These are phyloP conservation scores for Ceratocystis papillata DNA, from an alignment of 2,329 filamentous ascomycete species.

Conservation along the genomic window DNA sequence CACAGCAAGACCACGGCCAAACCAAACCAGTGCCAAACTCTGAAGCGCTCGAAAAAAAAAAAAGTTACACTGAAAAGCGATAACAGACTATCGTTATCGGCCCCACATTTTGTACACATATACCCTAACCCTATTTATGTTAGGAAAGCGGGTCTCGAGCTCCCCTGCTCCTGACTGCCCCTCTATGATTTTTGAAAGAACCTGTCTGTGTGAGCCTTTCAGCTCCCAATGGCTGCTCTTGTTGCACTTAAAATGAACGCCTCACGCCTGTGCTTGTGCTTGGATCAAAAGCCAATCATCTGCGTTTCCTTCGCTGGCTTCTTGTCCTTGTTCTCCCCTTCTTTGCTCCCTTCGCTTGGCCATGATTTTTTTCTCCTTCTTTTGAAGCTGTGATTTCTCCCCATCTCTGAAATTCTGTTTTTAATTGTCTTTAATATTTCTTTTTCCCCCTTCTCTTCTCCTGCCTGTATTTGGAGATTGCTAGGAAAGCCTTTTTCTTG, in stretches of 20 bases:
- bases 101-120: no score
- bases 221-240: constrained; percentile 18
- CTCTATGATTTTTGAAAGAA: no score
- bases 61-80: neutral
- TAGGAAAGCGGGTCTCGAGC: constrained; percentile 3
- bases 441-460: constrained; percentile 19
- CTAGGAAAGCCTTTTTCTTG: neutral
- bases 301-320: constrained; percentile 16
- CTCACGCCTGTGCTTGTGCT: constrained; percentile 18
- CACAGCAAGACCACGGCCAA: constrained; percentile 11
- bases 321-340: constrained; percentile 1
- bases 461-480: neutral
- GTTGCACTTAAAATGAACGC: neutral
- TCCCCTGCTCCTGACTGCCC: neutral
- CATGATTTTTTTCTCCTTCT: constrained; percentile 11
- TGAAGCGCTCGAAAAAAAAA: constrained; percentile 12
- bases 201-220: neutral
- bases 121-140: no score
- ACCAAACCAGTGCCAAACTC: neutral
- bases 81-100: neutral
- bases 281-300: constrained; percentile 15
- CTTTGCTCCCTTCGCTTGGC: constrained; percentile 11
- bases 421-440: constrained; percentile 23
- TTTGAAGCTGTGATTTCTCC: neutral
- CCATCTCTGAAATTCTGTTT: constrained; percentile 14